Evolutionary conservation across 2,329 filamentous ascomycete genomes (phyloP).

Genomic region (Teratosphaeria viscida): DNA sequence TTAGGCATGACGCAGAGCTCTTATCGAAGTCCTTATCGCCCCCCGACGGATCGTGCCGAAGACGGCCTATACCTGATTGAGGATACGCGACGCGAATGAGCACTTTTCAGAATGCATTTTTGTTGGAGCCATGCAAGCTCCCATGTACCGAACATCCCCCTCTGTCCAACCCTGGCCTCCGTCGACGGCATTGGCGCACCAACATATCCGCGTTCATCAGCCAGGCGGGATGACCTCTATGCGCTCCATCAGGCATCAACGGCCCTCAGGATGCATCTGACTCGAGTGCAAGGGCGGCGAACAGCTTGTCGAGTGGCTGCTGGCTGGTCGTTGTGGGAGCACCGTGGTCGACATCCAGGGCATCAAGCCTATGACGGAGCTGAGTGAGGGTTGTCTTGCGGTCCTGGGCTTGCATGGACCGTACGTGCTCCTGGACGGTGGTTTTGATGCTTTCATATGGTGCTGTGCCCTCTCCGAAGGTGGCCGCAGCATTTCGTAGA

Average conservation of each 20-base stretch:
- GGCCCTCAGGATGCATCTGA: neutral
- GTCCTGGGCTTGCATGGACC: constrained; percentile 18
- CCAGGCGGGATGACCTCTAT: neutral
- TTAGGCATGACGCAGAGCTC: neutral
- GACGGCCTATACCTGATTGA: neutral
- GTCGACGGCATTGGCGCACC: too few relatives aligned
- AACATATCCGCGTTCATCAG: neutral
- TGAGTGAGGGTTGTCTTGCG: constrained; percentile 16
- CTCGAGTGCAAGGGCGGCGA: neutral
- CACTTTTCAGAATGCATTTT: neutral
- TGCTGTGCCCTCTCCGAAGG: constrained; percentile 24
- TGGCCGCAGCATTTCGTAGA: constrained; percentile 26
- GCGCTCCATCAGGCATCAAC: neutral
- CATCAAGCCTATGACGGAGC: neutral
- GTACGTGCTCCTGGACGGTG: constrained; percentile 23
- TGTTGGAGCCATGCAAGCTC: neutral
- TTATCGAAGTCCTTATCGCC: neutral
- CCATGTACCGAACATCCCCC: too few relatives aligned
- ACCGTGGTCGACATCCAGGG: neutral
- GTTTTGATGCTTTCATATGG: constrained; percentile 21
- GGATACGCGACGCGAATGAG: neutral
- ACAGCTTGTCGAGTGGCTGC: neutral
- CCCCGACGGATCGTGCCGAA: neutral
- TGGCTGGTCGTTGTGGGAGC: neutral
- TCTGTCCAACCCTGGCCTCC: too few relatives aligned